Percentiles rank a stretch among this genome's conserved stretches.
Evolutionary conservation across 345 rosid species (phyloP).

Genomic region (Excoecaria agallocha): DNA sequence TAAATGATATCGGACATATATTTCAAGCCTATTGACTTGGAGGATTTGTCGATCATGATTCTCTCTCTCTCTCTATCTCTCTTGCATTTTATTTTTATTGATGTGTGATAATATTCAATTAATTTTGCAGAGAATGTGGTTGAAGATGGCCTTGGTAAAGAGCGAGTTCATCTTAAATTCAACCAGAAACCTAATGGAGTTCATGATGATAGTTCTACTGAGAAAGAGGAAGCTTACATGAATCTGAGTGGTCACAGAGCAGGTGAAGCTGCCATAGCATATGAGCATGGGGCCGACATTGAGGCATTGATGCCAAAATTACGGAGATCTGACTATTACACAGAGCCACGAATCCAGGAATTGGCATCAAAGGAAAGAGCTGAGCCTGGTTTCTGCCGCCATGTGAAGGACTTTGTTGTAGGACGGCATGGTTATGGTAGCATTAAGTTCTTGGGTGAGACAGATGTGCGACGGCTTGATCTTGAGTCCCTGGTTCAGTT

Average conservation of each 20-base stretch:
- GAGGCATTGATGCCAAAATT: slow-evolving; percentile 95
- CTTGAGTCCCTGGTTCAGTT: slow-evolving; percentile 78
- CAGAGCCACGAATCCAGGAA: slow-evolving; percentile 89
- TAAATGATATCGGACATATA: too few relatives aligned
- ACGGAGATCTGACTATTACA: slow-evolving; percentile 70
- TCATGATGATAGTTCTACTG: slow-evolving; percentile 40
- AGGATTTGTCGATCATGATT: not conserved
- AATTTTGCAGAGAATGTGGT: slow-evolving; percentile 41
- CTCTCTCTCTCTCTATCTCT: not conserved
- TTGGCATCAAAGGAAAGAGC: slow-evolving; percentile 88
- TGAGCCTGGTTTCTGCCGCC: slow-evolving; percentile 70
- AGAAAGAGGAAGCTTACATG: slow-evolving; percentile 50
- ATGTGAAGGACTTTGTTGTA: slow-evolving; percentile 72
- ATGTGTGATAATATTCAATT: not conserved
- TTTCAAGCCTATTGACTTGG: not conserved
- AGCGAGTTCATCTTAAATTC: slow-evolving; percentile 36
- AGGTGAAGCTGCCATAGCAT: slow-evolving; percentile 75
- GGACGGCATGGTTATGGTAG: slow-evolving; percentile 88
- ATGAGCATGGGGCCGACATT: slow-evolving; percentile 80
- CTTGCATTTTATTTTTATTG: not conserved
- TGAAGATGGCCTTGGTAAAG: slow-evolving; percentile 41
- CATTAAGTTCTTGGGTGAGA: slow-evolving; percentile 83
- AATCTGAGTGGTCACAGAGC: slow-evolving; percentile 65
- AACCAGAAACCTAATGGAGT: slow-evolving; percentile 52
- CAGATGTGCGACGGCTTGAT: slow-evolving; percentile 80